Evolutionary conservation across 1,284 basidiomycete species (phyloP), one percentile per base, ranked within the genome.

Genomic region (Vanrija humicola): DNA sequence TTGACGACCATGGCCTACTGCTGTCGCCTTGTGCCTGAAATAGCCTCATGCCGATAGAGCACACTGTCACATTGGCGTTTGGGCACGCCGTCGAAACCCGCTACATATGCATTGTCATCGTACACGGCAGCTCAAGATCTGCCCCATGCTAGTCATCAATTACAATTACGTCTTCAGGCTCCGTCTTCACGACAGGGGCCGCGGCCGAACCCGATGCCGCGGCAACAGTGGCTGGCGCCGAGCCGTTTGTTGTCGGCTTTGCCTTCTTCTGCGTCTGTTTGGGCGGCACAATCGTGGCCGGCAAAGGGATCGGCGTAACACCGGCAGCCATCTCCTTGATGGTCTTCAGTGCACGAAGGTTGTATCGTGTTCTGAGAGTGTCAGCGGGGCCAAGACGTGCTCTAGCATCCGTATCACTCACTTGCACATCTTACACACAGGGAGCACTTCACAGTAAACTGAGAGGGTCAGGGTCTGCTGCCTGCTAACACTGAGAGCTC

Each of bases 371-470:
- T 63, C 89, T 91, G 69, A 40, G 58, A 58, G 44, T 16, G 34
- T 56, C 7, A 56, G 50, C 10, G 15, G 1, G 7, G 23, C 25
- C 21, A 1, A 3, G 14, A 5, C n/a, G 14, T 18, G 21, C 0
- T 19, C 18, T 16, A 39, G 19, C 54, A 46, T 2, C 2, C 3
- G 21, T 2, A 23, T 39, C 16, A 69, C 73, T 55, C 53, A 86
- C 89, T 89, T 84, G 79, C 93, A 97, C 28, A 93, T 96, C 26
- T 87, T 87, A 69, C 93, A 97, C 18, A 94, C 88, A 0, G 91
- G 89, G n/a, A 90, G 83, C 2, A 92, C 91, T 64, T 89, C 84
- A 70, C 92, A 96, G 75, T 94, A 96, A 67, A 93, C 90, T 92
- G 66, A 19, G 51, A 50, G 38, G 54, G 42, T 53, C 48, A 46